A percentile compares a stretch with the other conserved stretches of the same genome.
Conservation (phyloP, 805 yeast species). For the Grigorovia yakushimaensis region DNA sequence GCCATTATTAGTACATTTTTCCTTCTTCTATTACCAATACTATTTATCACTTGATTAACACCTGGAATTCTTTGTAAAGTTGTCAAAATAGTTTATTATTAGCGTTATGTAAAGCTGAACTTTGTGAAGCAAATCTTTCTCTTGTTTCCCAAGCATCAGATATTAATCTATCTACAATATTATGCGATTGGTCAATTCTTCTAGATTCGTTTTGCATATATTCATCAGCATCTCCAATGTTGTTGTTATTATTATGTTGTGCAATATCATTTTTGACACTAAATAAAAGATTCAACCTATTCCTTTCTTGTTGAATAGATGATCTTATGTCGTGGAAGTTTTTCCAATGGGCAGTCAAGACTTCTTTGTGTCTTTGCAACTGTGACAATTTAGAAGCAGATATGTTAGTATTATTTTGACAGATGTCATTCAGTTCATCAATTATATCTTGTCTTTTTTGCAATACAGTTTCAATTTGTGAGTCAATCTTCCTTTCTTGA, state of each 20-base stretch:
- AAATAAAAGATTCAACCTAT: slow-evolving; percentile 60
- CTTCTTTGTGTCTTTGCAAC: slow-evolving; percentile 71
- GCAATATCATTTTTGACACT: slow-evolving; percentile 75
- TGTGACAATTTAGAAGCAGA: slow-evolving; percentile 74
- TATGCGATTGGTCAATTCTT: slow-evolving; percentile 63
- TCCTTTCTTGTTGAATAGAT: slow-evolving; percentile 62
- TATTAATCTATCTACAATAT: slow-evolving; percentile 67
- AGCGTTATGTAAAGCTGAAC: slow-evolving; percentile 51
- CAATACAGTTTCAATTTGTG: slow-evolving; percentile 43
- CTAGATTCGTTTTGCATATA: slow-evolving; percentile 71
- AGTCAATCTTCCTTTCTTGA: slow-evolving; percentile 38
- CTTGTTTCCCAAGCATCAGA: slow-evolving; percentile 85
- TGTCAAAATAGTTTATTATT: slow-evolving; percentile 50
- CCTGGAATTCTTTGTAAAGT: slow-evolving; percentile 74
- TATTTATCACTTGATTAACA: slow-evolving; percentile 58
- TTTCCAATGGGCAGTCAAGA: slow-evolving; percentile 56
- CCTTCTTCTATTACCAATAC: slow-evolving; percentile 80
- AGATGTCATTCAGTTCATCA: slow-evolving; percentile 39
- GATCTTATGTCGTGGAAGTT: slow-evolving; percentile 51
- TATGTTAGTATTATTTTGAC: slow-evolving; percentile 47
- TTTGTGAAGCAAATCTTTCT: slow-evolving; percentile 71
- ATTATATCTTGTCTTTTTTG: slow-evolving; percentile 46
- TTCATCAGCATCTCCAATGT: slow-evolving; percentile 42
- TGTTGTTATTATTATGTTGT: slow-evolving; percentile 38
- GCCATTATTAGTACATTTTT: slow-evolving; percentile 84